Percentiles rank a stretch among this genome's conserved stretches.
Evolutionary conservation across 345 rosid species (phyloP).

Genomic region (Eucalyptus pumila): DNA sequence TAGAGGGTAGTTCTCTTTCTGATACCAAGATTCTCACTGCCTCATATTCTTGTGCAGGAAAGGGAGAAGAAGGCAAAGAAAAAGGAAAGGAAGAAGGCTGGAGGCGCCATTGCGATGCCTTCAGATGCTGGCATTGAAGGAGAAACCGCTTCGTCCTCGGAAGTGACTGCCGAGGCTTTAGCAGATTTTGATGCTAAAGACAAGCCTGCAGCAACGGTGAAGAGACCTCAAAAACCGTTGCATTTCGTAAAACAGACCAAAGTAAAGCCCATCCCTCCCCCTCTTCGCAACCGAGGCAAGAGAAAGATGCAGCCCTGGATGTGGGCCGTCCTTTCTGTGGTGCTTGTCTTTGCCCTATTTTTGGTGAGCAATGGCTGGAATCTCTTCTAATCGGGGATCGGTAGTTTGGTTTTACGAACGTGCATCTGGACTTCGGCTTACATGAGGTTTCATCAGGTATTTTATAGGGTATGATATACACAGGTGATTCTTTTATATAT

Average conservation of each 20-base stretch:
- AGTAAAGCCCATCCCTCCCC: slow-evolving; percentile 48
- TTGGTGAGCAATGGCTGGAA: slow-evolving; percentile 35
- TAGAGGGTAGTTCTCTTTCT: neutral
- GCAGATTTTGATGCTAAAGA: slow-evolving; percentile 21
- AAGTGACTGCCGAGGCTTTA: slow-evolving; percentile 21
- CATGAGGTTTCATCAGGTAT: neutral
- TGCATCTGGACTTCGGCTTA: neutral
- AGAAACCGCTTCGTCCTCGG: slow-evolving; percentile 10
- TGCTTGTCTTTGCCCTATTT: slow-evolving; percentile 31
- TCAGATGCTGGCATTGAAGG: slow-evolving; percentile 3
- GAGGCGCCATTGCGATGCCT: neutral
- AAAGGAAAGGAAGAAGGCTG: slow-evolving; percentile 45
- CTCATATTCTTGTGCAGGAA: slow-evolving; percentile 27
- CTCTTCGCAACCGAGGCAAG: slow-evolving; percentile 61
- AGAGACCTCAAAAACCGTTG: slow-evolving; percentile 24
- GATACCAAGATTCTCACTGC: neutral
- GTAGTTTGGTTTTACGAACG: neutral
- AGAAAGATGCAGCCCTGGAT: slow-evolving; percentile 69
- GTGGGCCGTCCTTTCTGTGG: slow-evolving; percentile 39
- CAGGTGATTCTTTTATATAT: slow-evolving; percentile 12
- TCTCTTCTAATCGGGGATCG: neutral
- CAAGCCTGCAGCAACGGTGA: slow-evolving; percentile 5
- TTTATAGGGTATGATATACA: neutral
- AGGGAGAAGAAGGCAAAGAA: slow-evolving; percentile 72
- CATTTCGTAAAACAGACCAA: slow-evolving; percentile 48